A percentile compares a stretch with the other conserved stretches of the same genome.
These are phyloP conservation scores for Candida nemodendra DNA, from an alignment of 805 yeast genomes.

Conservation along the genomic window DNA sequence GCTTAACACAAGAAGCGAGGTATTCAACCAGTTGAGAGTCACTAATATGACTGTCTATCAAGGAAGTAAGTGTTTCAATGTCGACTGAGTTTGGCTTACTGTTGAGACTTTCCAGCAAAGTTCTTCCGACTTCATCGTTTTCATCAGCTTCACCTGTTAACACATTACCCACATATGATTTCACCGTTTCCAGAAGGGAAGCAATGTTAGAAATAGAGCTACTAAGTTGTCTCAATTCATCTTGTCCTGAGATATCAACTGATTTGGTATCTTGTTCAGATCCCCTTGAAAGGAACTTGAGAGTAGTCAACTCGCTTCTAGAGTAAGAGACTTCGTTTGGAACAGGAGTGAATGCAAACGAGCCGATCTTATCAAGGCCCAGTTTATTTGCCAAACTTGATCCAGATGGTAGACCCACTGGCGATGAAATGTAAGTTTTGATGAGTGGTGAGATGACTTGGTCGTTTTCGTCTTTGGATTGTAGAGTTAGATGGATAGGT, in stretches of 20 bases:
- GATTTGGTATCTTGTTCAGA: constrained; percentile 32
- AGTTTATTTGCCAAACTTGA: constrained; percentile 36
- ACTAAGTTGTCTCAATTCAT: constrained; percentile 45
- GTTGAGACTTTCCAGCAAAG: constrained; percentile 56
- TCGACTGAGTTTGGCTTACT: constrained; percentile 51
- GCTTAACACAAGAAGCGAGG: constrained; percentile 78
- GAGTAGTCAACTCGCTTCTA: constrained; percentile 56
- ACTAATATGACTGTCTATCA: constrained; percentile 70
- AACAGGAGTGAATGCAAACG: constrained; percentile 73
- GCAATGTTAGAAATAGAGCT: constrained; percentile 46
- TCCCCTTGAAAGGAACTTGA: constrained; percentile 45
- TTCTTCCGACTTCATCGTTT: constrained; percentile 62
- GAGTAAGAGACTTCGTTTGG: constrained; percentile 62
- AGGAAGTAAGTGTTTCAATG: constrained; percentile 51
- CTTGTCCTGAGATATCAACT: constrained; percentile 35
- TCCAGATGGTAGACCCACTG: constrained; percentile 56
- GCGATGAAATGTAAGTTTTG: constrained; percentile 73
- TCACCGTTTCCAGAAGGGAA: constrained; percentile 47
- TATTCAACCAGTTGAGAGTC: constrained; percentile 81
- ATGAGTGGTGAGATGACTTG: constrained; percentile 53
- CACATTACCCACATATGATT: constrained; percentile 45
- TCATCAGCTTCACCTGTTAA: constrained; percentile 43
- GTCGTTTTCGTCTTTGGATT: constrained; percentile 48
- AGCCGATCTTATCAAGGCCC: constrained; percentile 40
- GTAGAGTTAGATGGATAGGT: constrained; percentile 75